These are phyloP conservation scores for Yamadazyma akitaensis DNA, from an alignment of 805 yeast genomes.

Conservation along the genomic window DNA sequence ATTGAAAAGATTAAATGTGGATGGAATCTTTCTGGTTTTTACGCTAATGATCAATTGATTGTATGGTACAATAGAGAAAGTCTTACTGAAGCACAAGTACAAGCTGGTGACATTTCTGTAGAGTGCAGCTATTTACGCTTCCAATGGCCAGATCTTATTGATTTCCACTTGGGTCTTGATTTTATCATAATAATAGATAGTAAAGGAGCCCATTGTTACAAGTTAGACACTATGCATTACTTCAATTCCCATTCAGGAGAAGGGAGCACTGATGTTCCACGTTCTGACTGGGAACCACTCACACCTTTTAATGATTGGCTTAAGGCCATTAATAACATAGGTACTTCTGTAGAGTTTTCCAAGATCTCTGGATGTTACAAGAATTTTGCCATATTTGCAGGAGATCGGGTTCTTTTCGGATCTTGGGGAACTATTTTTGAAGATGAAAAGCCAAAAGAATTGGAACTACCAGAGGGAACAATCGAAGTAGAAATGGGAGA, in stretches of 20 bases:
- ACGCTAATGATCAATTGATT: constrained; percentile 51
- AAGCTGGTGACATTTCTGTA: constrained; percentile 13
- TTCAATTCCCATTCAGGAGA: constrained; percentile 14
- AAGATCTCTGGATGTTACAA: constrained; percentile 55
- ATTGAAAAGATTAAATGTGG: constrained; percentile 53
- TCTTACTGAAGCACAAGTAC: constrained; percentile 18
- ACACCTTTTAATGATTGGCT: constrained; percentile 24
- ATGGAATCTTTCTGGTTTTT: constrained; percentile 58
- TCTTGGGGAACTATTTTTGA: constrained; percentile 3
- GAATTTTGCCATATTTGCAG: constrained; percentile 54
- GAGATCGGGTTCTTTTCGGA: constrained; percentile 45
- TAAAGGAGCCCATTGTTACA: constrained; percentile 4
- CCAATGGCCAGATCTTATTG: constrained; percentile 45
- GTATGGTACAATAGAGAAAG: constrained; percentile 48
- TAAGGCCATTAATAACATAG: constrained; percentile 15
- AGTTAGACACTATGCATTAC: constrained; percentile 10
- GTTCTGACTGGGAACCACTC: constrained; percentile 10
- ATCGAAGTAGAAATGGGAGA: constrained; percentile 67
- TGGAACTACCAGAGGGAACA: constrained; percentile 27
- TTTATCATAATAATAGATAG: constrained; percentile 25
- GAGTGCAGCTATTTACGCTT: constrained; percentile 36
- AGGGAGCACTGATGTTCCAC: constrained; percentile 11
- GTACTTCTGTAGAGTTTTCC: constrained; percentile 32
- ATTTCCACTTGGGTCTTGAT: constrained; percentile 54
- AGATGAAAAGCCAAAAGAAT: constrained; percentile 29